Evolutionary conservation across 2,329 filamentous ascomycete species (phyloP), one percentile per base, ranked within the genome.

Genomic region (Chrysosporium keratinophilum): DNA sequence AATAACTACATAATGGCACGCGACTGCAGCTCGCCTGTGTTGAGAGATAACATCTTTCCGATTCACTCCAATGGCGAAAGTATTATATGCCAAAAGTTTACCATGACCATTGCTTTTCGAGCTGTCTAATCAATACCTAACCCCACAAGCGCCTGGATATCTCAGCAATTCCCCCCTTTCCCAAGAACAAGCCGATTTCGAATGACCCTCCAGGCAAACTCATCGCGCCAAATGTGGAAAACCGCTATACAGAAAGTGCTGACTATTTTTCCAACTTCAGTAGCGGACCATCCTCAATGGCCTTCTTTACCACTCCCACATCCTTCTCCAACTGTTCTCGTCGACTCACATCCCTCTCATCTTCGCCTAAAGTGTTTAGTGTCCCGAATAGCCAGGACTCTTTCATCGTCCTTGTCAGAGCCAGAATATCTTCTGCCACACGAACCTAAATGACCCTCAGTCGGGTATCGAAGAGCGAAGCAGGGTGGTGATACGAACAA

Each of bases 341-440:
- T 56, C 71, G 63, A 62, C 72, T 61, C 10, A 67, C 60, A 50
- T 73, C 69, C 17, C 66, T 61, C 33, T 70, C 69, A 40, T 72
- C 65, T 54, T 70, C 69, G 12, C 71, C 74, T 1, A 83, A 64
- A 0, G 79, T 82, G 54, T 83, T 75, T 42, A 85, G 71, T 54
- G 79, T 78, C 2, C 82, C 82, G 60, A 83, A 84, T 5, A 84
- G 70, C 82, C 82, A 85, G 19, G 80, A 72, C 63, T 85, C 82
- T 63, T 85, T 83, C 68, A 85, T 71, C 23, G 77, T 74, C 19
- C 82, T 76, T 23, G 79, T 81, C 12, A 85, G 65, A 11, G 76
- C 74, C 55, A 82, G 73, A 10, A 83, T 71, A 52, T 84, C 81
- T 68, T 85, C 81, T 12, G 78, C 77, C 1, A 79, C 76, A 54